Conservation (phyloP, 192 early-diverging fungal genomes). For the Umbelopsis sp. region DNA sequence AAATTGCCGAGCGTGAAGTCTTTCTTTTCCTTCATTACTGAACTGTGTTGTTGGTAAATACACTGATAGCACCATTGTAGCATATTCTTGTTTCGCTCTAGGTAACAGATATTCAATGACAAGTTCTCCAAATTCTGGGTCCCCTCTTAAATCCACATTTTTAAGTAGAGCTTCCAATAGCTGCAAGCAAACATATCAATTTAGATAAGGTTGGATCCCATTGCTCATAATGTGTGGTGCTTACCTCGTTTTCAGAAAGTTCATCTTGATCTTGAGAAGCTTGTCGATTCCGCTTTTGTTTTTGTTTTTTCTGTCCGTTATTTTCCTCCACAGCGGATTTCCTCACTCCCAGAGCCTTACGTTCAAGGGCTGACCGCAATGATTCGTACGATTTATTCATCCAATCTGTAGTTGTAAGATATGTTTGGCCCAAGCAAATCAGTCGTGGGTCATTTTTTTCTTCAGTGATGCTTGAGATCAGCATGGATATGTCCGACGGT, state of each 20-base stretch:
- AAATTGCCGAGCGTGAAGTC: neutral
- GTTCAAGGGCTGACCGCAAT: neutral
- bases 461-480: neutral
- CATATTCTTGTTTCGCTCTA: neutral
- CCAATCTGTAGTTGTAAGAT: neutral
- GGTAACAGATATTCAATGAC: neutral
- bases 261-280: neutral
- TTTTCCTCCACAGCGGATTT: neutral
- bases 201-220: neutral
- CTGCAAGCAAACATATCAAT: neutral
- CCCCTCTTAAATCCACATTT: neutral
- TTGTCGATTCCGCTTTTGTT: neutral
- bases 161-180: neutral
- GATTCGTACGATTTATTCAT: neutral
- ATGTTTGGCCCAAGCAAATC: neutral
- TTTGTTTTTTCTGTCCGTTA: neutral
- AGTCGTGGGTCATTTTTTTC: slow-evolving; percentile 4
- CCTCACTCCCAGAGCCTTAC: neutral
- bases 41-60: neutral
- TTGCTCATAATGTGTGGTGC: neutral
- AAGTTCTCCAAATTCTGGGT: neutral
- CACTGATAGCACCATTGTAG: neutral
- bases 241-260: neutral
- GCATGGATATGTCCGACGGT: neutral
- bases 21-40: neutral